Evolutionary conservation across 345 rosid species (phyloP), one percentile per base, ranked within the genome.

Genomic region (Brassica rapa): DNA sequence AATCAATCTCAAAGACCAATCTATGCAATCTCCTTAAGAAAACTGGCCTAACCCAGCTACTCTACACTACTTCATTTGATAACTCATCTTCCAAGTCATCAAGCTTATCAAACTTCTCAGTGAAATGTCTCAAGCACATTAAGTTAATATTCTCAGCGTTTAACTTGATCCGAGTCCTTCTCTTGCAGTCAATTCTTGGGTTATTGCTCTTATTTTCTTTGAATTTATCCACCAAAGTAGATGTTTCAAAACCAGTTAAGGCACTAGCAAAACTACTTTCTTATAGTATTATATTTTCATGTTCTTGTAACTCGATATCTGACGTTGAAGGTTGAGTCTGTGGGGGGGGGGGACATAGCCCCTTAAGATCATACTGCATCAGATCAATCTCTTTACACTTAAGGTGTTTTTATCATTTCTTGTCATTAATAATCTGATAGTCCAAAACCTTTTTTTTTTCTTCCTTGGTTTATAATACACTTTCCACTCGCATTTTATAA

Each of bases 401-500:
- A 57, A 56, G 19, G 9, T 78, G 55, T 57, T 29, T 41, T 57
- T 43, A 27, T 53, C 56, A 71, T 37, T 55, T 77, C 6, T 10
- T 55, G 29, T 70, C 25, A 60, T 65, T 64, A 43, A 37, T 1
- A 27, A 71, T 39, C 11, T 56, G 51, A 15, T 66, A 57, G 27
- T 41, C 65, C 75, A 70, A 77, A 77, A 62, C 59, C 11, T 70
- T 3, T 56, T 68, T 24, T 35, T 33, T 6, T 8, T 9, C 39
- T 78, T 77, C 56, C 67, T 64, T 30, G 66, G 66, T 77, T 63
- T 35, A 62, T 6, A 41, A 71, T 11, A 57, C 37, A 56, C 65
- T 39, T 64, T 64, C 51, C 53, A 8, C 8, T 55, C 62, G 39
- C 76, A 71, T 5, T 5, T 62, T 32, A 29, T 74, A 65, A 27